A percentile compares a stretch with the other conserved stretches of the same genome.
Conservation (phyloP, 306 rosid genomes). For the Malus sieversii region DNA sequence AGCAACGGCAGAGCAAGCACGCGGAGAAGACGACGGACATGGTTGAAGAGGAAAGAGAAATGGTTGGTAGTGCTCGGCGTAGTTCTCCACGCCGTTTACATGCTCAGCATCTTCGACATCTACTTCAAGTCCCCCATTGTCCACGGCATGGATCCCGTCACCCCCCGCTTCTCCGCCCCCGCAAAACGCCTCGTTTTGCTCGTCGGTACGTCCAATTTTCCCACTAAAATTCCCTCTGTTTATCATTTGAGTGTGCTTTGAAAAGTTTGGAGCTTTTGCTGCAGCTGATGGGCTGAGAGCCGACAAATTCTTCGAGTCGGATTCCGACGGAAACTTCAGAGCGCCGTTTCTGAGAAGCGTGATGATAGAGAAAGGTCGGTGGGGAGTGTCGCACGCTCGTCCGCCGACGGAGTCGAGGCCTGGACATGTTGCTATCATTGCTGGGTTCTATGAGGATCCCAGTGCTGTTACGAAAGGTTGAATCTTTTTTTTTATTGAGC, state of each 20-base stretch:
- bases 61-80: slow-evolving; percentile 78
- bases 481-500: not conserved
- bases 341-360: slow-evolving; percentile 75
- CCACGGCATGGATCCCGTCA: slow-evolving; percentile 63
- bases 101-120: slow-evolving; percentile 88
- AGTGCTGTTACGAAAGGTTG: slow-evolving; percentile 89
- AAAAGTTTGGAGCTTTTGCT: not conserved
- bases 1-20: not conserved
- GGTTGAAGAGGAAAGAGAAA: slow-evolving; percentile 58
- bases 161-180: slow-evolving; percentile 70
- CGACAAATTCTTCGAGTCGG: slow-evolving; percentile 83
- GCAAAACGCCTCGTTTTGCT: slow-evolving; percentile 75
- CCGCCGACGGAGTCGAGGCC: slow-evolving; percentile 97
- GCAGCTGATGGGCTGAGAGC: slow-evolving; percentile 94
- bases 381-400: slow-evolving; percentile 96
- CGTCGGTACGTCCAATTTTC: slow-evolving; percentile 41
- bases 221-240: not conserved
- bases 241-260: not conserved
- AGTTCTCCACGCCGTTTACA: slow-evolving; percentile 72
- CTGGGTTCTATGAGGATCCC: slow-evolving; percentile 94
- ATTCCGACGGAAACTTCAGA: slow-evolving; percentile 52
- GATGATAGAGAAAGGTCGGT: slow-evolving; percentile 64
- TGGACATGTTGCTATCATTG: slow-evolving; percentile 76
- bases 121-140: slow-evolving; percentile 85
- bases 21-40: slow-evolving; percentile 18